phyloP scores from a whole-genome alignment of 176 grass and related monocot genomes.

The Carex scoparia region DNA sequence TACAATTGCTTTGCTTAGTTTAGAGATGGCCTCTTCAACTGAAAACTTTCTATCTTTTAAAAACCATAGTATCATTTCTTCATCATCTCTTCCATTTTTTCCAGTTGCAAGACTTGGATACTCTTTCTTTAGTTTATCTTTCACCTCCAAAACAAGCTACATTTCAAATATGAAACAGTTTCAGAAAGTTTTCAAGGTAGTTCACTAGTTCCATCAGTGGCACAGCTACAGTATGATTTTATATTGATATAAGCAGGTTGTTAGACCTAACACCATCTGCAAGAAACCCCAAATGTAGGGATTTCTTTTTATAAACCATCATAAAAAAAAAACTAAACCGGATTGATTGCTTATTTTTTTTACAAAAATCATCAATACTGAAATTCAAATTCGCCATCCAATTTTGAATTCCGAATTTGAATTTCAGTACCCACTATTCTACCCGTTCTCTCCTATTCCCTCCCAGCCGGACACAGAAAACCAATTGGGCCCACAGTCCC shows the following conservation, averaged over 20 bases:
- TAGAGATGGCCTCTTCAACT: slow-evolving; percentile 52
- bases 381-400: too few species aligned
- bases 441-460: too few species aligned
- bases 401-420: too few species aligned
- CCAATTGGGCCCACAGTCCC: too few species aligned
- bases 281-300: too few species aligned
- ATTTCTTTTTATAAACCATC: too few species aligned
- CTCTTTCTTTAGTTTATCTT: slow-evolving; percentile 54
- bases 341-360: too few species aligned
- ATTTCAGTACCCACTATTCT: too few species aligned
- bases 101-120: slow-evolving; percentile 58
- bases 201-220: not conserved
- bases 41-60: slow-evolving; percentile 80
- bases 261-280: not conserved
- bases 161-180: slow-evolving; percentile 5
- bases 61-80: slow-evolving; percentile 93
- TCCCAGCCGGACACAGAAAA: too few species aligned
- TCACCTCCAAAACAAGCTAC: slow-evolving; percentile 76
- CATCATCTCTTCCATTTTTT: slow-evolving; percentile 67
- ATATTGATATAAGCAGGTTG: not conserved
- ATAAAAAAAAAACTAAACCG: too few species aligned
- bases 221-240: not conserved
- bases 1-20: slow-evolving; percentile 85
- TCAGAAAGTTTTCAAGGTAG: not conserved
- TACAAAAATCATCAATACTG: too few species aligned